Conservation (phyloP, 164 flowering plant species). For the Kingdonia uniflora region DNA sequence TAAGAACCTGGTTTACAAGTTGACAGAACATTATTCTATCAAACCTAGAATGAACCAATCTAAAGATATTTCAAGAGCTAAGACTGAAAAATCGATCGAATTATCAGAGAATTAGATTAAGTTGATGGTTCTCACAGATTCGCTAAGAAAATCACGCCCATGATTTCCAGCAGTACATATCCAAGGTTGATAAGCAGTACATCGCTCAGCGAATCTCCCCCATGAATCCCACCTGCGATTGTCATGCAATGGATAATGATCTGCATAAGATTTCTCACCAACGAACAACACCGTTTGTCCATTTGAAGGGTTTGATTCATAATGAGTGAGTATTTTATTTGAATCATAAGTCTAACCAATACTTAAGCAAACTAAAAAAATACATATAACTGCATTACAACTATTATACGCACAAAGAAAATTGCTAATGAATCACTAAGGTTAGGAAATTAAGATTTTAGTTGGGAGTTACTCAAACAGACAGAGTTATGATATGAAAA, state of each 20-base stretch:
- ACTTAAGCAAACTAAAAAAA: too few relatives aligned
- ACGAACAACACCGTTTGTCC: slow-evolving; percentile 58
- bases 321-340: slow-evolving; percentile 53
- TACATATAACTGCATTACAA: too few relatives aligned
- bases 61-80: background rate
- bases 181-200: slow-evolving; percentile 83
- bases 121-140: slow-evolving; percentile 28
- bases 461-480: too few relatives aligned
- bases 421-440: too few relatives aligned
- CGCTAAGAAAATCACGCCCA: slow-evolving; percentile 63
- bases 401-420: too few relatives aligned
- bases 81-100: too few relatives aligned
- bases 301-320: slow-evolving; percentile 38
- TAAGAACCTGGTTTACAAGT: too few relatives aligned
- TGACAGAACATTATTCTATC: too few relatives aligned
- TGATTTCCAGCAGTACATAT: slow-evolving; percentile 90
- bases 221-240: slow-evolving; percentile 75
- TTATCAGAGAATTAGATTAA: too few relatives aligned
- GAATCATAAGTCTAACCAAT: slow-evolving; percentile 71
- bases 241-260: slow-evolving; percentile 57
- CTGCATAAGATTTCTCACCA: slow-evolving; percentile 78
- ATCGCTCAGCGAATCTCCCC: slow-evolving; percentile 70
- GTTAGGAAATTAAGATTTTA: too few relatives aligned
- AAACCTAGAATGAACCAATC: too few relatives aligned
- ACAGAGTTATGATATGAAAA: too few relatives aligned